Conservation (phyloP, 2,329 filamentous ascomycete genomes). For the Periconia digitata region DNA sequence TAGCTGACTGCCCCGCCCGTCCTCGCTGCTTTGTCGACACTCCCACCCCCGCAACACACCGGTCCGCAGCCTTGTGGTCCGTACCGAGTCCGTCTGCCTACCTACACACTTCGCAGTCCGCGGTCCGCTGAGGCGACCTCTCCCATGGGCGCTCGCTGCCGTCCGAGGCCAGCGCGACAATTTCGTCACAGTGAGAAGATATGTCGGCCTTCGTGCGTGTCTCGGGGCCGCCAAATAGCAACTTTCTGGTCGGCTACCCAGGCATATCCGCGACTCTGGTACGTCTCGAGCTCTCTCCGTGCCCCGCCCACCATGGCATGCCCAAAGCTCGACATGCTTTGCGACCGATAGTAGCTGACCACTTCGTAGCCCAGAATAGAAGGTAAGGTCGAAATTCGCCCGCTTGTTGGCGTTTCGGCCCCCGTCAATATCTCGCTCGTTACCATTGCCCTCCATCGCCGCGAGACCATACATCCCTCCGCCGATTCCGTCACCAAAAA, state of each 20-base stretch:
- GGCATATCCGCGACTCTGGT: slow-evolving; percentile 97
- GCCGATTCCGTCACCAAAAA: slow-evolving; percentile 94
- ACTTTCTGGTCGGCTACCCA: slow-evolving; percentile 94
- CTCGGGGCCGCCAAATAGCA: slow-evolving; percentile 94
- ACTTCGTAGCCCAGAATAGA: slow-evolving; percentile 81
- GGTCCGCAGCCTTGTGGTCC: background rate
- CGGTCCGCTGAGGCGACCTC: slow-evolving; percentile 11
- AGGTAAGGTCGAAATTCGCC: slow-evolving; percentile 95
- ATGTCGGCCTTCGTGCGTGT: slow-evolving; percentile 85
- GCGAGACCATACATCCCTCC: slow-evolving; percentile 94
- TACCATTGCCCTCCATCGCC: slow-evolving; percentile 87
- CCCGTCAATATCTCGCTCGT: slow-evolving; percentile 91
- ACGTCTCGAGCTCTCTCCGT: too few species aligned
- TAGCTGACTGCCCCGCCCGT: slow-evolving; percentile 5
- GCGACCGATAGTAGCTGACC: too few species aligned
- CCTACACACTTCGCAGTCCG: background rate
- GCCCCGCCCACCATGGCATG: slow-evolving; percentile 2
- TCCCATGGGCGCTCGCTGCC: slow-evolving; percentile 39
- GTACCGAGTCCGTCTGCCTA: background rate
- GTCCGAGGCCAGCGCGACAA: slow-evolving; percentile 39
- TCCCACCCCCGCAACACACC: slow-evolving; percentile 3
- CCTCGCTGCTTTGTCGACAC: background rate
- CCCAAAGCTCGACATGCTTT: too few species aligned
- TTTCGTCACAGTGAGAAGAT: slow-evolving; percentile 25
- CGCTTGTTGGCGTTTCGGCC: slow-evolving; percentile 79